Conservation (phyloP, 2,329 filamentous ascomycete species). For the Graphium sp. region DNA sequence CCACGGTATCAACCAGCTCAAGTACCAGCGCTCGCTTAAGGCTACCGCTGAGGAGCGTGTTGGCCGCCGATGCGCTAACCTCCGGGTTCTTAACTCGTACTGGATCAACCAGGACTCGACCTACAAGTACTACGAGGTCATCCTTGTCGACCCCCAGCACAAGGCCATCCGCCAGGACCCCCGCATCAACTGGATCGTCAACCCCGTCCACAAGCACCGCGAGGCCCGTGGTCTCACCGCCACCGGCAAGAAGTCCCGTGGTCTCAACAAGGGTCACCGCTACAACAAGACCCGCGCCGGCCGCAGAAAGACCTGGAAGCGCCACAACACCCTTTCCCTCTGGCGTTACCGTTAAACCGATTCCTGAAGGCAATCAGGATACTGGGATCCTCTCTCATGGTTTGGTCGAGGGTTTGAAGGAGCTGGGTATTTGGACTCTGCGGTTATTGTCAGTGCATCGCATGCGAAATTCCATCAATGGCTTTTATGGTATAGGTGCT, state of each 20-base stretch:
- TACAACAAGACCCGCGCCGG: conserved; percentile 98
- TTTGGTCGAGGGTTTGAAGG: not conserved
- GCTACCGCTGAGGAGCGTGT: conserved; percentile 99
- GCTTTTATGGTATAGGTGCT: too few relatives aligned
- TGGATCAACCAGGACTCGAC: conserved; percentile 99
- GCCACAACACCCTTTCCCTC: conserved; percentile 97
- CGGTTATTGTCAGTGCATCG: too few relatives aligned
- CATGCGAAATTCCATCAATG: too few relatives aligned
- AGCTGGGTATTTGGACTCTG: not conserved
- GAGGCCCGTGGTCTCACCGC: conserved; percentile 93
- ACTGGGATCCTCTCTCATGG: not conserved
- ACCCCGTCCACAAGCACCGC: conserved; percentile 99
- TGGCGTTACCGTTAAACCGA: conserved; percentile 93
- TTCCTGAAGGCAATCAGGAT: not conserved
- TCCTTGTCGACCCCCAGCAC: conserved; percentile 99
- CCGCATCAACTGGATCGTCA: conserved; percentile 99
- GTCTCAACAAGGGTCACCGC: conserved; percentile 97
- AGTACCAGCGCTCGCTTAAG: conserved; percentile 99
- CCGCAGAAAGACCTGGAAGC: conserved; percentile 99
- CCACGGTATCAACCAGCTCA: conserved; percentile 99
- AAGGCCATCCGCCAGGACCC: conserved; percentile 98
- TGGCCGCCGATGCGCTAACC: conserved; percentile 94
- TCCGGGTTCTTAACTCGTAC: conserved; percentile 99
- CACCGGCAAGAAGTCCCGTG: conserved; percentile 98
- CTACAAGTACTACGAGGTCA: conserved; percentile 99